Evolutionary conservation across 1,139 yeast species (phyloP).

Genomic region (Suhomyces maxii): DNA sequence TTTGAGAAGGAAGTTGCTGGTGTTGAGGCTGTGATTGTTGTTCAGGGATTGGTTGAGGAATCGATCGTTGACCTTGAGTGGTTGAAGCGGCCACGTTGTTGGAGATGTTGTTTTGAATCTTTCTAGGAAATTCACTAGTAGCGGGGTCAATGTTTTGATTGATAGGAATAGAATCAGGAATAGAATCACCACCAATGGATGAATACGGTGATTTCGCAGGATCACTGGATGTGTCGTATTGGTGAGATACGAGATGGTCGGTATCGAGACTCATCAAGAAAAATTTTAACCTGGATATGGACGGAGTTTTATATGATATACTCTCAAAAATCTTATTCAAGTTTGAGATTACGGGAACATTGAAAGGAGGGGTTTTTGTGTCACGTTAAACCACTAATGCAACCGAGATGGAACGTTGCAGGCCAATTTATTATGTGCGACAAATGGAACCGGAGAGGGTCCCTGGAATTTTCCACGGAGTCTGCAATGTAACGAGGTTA

Average conservation of each 20-base stretch:
- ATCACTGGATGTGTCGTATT: background rate
- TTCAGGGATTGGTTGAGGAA: too few species aligned
- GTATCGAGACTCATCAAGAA: constrained; percentile 7
- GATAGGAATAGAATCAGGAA: background rate
- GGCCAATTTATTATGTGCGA: too few species aligned
- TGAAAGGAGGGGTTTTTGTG: background rate
- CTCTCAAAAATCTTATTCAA: background rate
- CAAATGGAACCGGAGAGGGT: too few species aligned
- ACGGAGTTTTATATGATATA: background rate
- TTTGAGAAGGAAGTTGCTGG: too few species aligned
- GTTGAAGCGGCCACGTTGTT: background rate
- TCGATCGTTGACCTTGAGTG: too few species aligned
- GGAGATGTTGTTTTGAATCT: background rate
- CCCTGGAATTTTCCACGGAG: too few species aligned
- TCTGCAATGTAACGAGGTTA: too few species aligned
- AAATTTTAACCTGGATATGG: background rate
- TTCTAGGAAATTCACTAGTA: background rate
- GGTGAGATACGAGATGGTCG: background rate
- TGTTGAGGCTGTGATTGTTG: too few species aligned
- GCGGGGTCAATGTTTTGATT: constrained; percentile 1
- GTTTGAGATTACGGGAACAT: background rate
- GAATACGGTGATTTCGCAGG: background rate
- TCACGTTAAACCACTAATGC: too few species aligned
- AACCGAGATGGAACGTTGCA: too few species aligned
- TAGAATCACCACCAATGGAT: background rate